Evolutionary conservation across 2,329 filamentous ascomycete species (phyloP), one percentile per base, ranked within the genome.

Genomic region (Epichloe baconii): DNA sequence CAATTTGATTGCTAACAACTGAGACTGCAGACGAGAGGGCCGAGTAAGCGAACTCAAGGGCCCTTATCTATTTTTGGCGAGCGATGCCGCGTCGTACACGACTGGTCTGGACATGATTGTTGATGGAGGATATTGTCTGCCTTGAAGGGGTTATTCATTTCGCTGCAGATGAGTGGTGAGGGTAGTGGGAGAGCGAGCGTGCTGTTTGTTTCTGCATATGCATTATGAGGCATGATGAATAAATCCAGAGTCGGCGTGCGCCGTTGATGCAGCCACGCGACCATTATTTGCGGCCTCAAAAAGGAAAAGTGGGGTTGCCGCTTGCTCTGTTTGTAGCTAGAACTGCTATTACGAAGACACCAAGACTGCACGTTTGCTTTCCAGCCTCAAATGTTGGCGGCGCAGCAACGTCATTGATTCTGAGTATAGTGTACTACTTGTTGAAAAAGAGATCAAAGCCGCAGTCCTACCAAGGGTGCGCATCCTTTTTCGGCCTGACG

Each of bases 11-110:
- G 5, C 21, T 26, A 1, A 14, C 12, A 2, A 14, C 7, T 31
- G 36, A 7, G 10, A 34, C 35, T 45, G 17, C 40, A 78, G 80
- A 46, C 78, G 88, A 57, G 83, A 89, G 62, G 88, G 84, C 10
- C 74, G 82, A 56, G 72, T 79, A 3, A 77, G 80, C 54, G 88
- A 95, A 71, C 74, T 94, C 59, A 90, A 91, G 71, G 88, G 86
- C 19, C 84, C 84, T 17, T 95, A 86, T 65, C 68, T 94, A 46
- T 93, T 89, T 67, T 73, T 94, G 52, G 85, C 86, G 17, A 87
- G 83, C 14, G 87, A 94, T 66, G 87, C 87, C 4, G 79, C 83
- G n/a, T 86, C 81, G 50, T 94, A 88, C 69, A 88, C 84, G 17
- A 94, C 87, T 8, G 88, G 81, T 0, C 73, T 78, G 10, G 83